Base-by-base conservation (phyloP, 2,329 filamentous ascomycete species). In the Pseudogymnoascus sp. region DNA sequence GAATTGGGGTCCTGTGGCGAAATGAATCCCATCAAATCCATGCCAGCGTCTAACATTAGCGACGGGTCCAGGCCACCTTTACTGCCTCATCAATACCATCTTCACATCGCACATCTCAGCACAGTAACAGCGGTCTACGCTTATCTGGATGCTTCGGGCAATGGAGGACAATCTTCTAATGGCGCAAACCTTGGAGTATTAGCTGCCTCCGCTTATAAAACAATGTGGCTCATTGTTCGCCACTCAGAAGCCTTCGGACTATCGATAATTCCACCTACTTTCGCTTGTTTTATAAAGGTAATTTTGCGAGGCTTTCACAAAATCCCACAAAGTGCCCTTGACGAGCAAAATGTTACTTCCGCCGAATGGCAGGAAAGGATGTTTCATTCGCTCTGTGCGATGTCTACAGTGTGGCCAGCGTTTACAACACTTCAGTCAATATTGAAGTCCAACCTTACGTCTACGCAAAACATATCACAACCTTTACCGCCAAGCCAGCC, bases 161-260 rank as follows among this genome's bases (percentile, higher is more conserved):
- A 25, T 56, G 49, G n/a, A 34, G 49, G 9, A 34, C 49, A 56
- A 34, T n/a, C 25, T 18, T 34, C 49, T 56, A 56, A 12, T 56
- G 25, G 49, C 34, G 14, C 49, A 56, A 34, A 18, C n/a, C n/a
- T 8, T 31, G n/a, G 16, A 11, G 28, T 56, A 34, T 34, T 56
- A 14, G 28, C 49, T 34, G 28, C 49, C 9, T 56, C 49, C 5
- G 49, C 28, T 11, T 34, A 18, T 16, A 34, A 56, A 56, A 34
- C 28, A 56, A 56, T 56, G 9, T 69, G 72, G 25, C 68, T 77
- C 42, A 66, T 78, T 7, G 74, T 74, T 36, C 66, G 68, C 65
- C 72, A 76, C 64, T 69, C 79, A 70, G 75, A 78, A 40, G 73
- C 70, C 14, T 77, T 75, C 65, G 75, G 76, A 31, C 73, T 74